Evolutionary conservation across 352 stramenopile genomes (phyloP).

Genomic region (Pythium pyrilobum): DNA sequence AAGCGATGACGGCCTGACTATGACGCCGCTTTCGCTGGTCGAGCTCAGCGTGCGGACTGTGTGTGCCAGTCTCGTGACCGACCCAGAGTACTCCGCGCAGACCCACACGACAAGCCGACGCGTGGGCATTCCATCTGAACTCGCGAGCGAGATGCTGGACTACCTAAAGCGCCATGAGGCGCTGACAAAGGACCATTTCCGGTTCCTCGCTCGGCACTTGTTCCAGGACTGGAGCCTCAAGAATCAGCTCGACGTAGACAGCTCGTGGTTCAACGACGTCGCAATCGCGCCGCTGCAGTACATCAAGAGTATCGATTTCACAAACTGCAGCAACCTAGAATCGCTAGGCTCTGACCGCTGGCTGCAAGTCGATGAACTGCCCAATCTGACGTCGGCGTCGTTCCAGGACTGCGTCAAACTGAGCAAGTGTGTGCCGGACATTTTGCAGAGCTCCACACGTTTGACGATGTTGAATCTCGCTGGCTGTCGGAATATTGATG

Average conservation of each 20-base stretch:
- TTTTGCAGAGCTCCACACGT: conserved; percentile 51
- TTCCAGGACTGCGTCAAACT: conserved; percentile 49
- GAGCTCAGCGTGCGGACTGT: conserved; percentile 53
- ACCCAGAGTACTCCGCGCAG: conserved; percentile 29
- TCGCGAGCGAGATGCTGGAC: conserved; percentile 38
- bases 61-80: conserved; percentile 37
- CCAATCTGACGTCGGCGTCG: conserved; percentile 38
- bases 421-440: conserved; percentile 36
- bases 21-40: conserved; percentile 45
- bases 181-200: conserved; percentile 54
- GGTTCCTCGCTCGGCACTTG: conserved; percentile 40
- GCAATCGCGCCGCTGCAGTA: conserved; percentile 33
- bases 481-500: conserved; percentile 54
- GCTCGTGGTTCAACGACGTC: conserved; percentile 65
- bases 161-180: conserved; percentile 54
- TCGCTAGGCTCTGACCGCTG: conserved; percentile 37
- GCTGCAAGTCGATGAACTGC: conserved; percentile 38
- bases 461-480: conserved; percentile 53
- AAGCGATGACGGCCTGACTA: conserved; percentile 30
- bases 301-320: conserved; percentile 53
- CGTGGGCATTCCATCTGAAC: conserved; percentile 19
- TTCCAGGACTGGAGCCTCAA: conserved; percentile 54
- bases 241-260: conserved; percentile 40
- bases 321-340: conserved; percentile 45
- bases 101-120: neutral